Conservation (phyloP, 2,329 filamentous ascomycete species). For the Aureobasidium leucospermi region DNA sequence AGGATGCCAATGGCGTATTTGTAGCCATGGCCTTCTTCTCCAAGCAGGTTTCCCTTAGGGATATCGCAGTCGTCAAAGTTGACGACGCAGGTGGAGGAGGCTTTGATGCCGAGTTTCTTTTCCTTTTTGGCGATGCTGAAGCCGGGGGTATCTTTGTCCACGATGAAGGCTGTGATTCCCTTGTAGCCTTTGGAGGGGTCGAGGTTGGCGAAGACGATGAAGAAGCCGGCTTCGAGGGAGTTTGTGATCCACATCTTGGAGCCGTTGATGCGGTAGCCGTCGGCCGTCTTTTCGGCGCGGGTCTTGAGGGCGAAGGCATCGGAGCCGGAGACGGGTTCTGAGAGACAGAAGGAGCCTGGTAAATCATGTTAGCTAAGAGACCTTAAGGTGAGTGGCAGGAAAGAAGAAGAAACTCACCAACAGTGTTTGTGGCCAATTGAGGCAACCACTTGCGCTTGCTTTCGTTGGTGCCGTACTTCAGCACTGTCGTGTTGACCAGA, state of each 20-base stretch:
- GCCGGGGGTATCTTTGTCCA: slow-evolving; percentile 81
- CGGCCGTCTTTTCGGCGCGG: slow-evolving; percentile 73
- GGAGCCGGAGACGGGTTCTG: slow-evolving; percentile 84
- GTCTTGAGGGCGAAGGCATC: slow-evolving; percentile 95
- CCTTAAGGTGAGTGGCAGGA: slow-evolving; percentile 14
- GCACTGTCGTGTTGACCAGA: slow-evolving; percentile 83
- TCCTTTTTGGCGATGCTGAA: slow-evolving; percentile 99
- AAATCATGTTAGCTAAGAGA: neutral
- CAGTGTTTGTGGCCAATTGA: slow-evolving; percentile 79
- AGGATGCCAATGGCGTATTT: slow-evolving; percentile 93
- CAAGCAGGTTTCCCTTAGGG: slow-evolving; percentile 79
- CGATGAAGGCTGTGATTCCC: slow-evolving; percentile 91
- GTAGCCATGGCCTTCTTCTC: slow-evolving; percentile 85
- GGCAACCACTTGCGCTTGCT: slow-evolving; percentile 83
- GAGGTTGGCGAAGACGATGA: slow-evolving; percentile 96
- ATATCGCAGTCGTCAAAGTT: slow-evolving; percentile 96
- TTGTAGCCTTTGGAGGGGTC: slow-evolving; percentile 90
- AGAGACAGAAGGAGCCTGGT: slow-evolving; percentile 75
- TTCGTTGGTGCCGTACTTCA: slow-evolving; percentile 73
- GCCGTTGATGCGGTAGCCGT: slow-evolving; percentile 80
- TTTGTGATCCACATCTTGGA: slow-evolving; percentile 99
- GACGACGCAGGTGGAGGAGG: slow-evolving; percentile 92
- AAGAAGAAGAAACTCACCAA: slow-evolving; percentile 43
- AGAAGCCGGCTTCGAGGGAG: slow-evolving; percentile 85
- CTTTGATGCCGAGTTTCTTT: slow-evolving; percentile 97